Conservation (phyloP, 768 basidiomycete genomes). For the Cystobasidium onofrii region DNA sequence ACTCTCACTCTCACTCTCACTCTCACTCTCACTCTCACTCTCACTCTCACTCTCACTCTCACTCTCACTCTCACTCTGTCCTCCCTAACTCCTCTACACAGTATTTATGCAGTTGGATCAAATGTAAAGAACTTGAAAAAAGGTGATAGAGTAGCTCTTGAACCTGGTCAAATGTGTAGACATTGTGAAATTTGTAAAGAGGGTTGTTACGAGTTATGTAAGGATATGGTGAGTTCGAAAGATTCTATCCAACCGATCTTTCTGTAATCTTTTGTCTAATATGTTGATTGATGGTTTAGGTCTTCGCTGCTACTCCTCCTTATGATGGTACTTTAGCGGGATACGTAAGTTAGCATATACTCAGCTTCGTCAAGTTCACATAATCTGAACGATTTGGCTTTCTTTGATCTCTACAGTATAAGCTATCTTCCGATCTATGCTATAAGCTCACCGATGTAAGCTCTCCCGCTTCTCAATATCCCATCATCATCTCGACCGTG, state of each 20-base stretch:
- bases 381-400: not conserved
- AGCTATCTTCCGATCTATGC: slow-evolving; percentile 67
- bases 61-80: no score
- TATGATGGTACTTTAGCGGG: slow-evolving; percentile 69
- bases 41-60: no score
- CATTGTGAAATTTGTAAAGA: slow-evolving; percentile 70
- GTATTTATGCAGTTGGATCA: slow-evolving; percentile 55
- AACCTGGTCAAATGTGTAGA: slow-evolving; percentile 63
- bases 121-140: slow-evolving; percentile 66
- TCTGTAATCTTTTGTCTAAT: not conserved
- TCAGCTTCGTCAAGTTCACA: not conserved
- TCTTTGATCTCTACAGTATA: slow-evolving; percentile 50
- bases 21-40: no score
- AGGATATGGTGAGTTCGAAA: slow-evolving; percentile 60
- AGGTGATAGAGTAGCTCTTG: slow-evolving; percentile 83
- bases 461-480: not conserved
- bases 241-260: no score
- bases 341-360: not conserved
- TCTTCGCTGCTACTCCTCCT: slow-evolving; percentile 71
- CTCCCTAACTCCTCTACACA: not conserved
- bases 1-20: not conserved
- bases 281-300: not conserved
- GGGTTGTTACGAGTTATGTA: slow-evolving; percentile 78
- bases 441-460: slow-evolving; percentile 37
- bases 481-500: not conserved